Percentiles rank a stretch among this genome's conserved stretches.
phyloP scores from a whole-genome alignment of 1,284 basidiomycete genomes.

The Naganishia sp. region DNA sequence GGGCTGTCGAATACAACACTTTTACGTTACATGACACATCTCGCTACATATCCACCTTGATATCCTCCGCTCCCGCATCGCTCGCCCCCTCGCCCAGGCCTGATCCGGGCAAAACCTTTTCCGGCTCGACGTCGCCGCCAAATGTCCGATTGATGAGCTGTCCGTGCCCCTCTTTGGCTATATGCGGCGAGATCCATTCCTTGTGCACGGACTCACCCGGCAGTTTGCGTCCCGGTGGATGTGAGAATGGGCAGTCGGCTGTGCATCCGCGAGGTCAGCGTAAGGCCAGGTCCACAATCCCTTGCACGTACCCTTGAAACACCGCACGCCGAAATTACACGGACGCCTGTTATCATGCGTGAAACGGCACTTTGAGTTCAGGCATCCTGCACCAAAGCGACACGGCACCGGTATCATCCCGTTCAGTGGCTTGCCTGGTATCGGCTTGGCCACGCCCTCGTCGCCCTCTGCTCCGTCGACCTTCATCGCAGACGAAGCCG shows the following conservation, averaged over 20 bases:
- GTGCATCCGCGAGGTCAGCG: not conserved
- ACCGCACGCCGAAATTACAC: constrained; percentile 31
- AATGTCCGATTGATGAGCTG: constrained; percentile 24
- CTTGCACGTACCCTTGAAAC: constrained; percentile 30
- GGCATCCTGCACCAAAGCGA: constrained; percentile 30
- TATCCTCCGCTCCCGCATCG: not conserved
- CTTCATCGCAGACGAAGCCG: constrained; percentile 7
- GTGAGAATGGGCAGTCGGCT: constrained; percentile 32
- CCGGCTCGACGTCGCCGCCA: constrained; percentile 22
- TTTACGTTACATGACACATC: not conserved
- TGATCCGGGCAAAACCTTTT: constrained; percentile 30
- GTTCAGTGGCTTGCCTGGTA: constrained; percentile 30
- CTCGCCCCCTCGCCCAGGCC: not conserved
- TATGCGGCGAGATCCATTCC: constrained; percentile 26
- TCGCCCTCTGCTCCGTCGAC: constrained; percentile 22
- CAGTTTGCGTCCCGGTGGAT: constrained; percentile 30
- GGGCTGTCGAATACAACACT: constrained; percentile 1
- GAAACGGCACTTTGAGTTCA: constrained; percentile 31
- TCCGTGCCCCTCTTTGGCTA: constrained; percentile 9
- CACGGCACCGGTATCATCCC: constrained; percentile 32
- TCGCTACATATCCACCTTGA: constrained; percentile 26
- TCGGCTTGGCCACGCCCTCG: constrained; percentile 1
- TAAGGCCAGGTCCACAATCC: not conserved
- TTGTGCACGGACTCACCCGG: constrained; percentile 10
- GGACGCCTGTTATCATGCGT: constrained; percentile 25